Evolutionary conservation across 2,329 filamentous ascomycete genomes (phyloP).

Genomic region (Sclerotinia glacialis): DNA sequence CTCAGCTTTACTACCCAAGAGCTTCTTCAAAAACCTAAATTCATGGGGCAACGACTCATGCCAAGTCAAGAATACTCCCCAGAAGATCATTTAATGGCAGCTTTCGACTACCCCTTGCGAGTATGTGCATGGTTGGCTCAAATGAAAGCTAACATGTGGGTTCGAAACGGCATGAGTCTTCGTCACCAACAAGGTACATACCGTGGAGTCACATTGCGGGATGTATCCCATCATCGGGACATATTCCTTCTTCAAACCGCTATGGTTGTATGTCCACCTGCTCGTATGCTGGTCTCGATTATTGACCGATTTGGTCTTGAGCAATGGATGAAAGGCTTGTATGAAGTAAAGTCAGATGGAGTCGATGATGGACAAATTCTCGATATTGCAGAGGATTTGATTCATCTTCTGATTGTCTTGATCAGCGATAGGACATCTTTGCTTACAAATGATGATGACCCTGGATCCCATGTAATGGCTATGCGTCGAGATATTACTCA

Average conservation of each 20-base stretch:
- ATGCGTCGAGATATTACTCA: slow-evolving; percentile 90
- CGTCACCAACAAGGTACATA: slow-evolving; percentile 95
- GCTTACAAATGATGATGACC: slow-evolving; percentile 63
- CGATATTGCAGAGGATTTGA: slow-evolving; percentile 92
- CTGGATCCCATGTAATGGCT: slow-evolving; percentile 62
- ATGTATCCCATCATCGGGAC: slow-evolving; percentile 91
- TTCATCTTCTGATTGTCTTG: slow-evolving; percentile 87
- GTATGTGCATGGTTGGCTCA: slow-evolving; percentile 96
- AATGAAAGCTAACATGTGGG: slow-evolving; percentile 99
- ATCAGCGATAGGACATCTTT: slow-evolving; percentile 85
- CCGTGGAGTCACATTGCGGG: slow-evolving; percentile 80
- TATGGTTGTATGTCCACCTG: slow-evolving; percentile 79
- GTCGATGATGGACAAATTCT: slow-evolving; percentile 87
- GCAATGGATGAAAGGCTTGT: slow-evolving; percentile 82
- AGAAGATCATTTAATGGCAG: slow-evolving; percentile 79
- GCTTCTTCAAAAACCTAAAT: slow-evolving; percentile 61
- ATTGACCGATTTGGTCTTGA: slow-evolving; percentile 89
- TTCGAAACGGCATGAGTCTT: slow-evolving; percentile 92
- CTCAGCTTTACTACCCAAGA: slow-evolving; percentile 71
- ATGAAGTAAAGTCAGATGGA: slow-evolving; percentile 66
- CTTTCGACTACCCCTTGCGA: slow-evolving; percentile 89
- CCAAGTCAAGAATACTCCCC: slow-evolving; percentile 56
- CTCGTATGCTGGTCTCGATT: slow-evolving; percentile 80
- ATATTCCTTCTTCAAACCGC: slow-evolving; percentile 92
- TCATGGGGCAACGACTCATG: slow-evolving; percentile 57